Conservation (phyloP, 129 eudicot genomes). For the Helichrysum umbraculigerum region DNA sequence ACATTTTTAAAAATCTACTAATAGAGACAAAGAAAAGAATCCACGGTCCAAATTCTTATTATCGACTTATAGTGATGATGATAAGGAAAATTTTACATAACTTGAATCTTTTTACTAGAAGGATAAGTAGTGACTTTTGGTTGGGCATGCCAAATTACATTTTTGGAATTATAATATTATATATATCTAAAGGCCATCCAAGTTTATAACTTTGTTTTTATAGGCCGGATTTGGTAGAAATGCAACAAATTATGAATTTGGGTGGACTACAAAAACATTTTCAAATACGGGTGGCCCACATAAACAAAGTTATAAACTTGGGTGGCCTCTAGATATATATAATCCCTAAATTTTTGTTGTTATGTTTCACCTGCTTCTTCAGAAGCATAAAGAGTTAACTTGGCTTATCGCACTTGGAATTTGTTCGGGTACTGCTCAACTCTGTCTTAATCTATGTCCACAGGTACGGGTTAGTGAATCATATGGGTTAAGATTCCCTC, state of each 20-base stretch:
- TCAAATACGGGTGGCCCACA: no score
- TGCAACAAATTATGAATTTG: no score
- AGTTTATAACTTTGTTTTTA: no score
- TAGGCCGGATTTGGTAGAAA: no score
- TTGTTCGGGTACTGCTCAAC: neutral
- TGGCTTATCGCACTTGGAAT: neutral
- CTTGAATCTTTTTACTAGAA: neutral
- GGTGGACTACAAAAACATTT: no score
- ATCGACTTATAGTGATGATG: neutral
- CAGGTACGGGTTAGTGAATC: constrained; percentile 96
- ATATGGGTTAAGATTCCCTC: constrained; percentile 91
- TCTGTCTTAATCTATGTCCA: constrained; percentile 17
- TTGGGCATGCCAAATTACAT: neutral
- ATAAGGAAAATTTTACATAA: neutral
- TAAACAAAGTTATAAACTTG: no score
- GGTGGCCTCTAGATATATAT: no score
- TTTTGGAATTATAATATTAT: neutral
- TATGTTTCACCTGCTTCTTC: neutral
- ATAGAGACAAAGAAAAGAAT: neutral
- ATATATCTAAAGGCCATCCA: no score
- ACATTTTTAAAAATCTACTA: neutral
- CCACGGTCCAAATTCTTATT: neutral
- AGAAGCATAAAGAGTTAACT: neutral
- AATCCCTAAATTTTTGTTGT: neutral
- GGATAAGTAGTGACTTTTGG: neutral